Evolutionary conservation across 129 eudicot genomes (phyloP).

Genomic region (Flaveria ramosissima): DNA sequence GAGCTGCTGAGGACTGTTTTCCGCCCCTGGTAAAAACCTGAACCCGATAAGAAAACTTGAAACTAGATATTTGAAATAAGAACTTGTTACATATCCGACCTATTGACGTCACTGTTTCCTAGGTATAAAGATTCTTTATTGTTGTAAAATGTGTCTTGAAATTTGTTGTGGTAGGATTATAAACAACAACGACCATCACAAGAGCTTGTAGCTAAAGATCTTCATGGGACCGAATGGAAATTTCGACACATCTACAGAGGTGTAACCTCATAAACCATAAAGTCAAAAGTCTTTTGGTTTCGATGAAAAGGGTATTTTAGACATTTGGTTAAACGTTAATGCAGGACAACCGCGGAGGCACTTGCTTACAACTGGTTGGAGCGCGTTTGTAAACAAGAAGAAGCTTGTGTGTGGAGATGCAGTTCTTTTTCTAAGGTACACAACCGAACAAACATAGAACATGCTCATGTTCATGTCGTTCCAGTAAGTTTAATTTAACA

Average conservation of each 20-base stretch:
- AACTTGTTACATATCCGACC: background rate
- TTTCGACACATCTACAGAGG: slow-evolving; percentile 94
- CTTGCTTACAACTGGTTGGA: slow-evolving; percentile 99
- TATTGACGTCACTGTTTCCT: background rate
- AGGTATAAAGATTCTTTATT: background rate
- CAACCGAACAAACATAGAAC: background rate
- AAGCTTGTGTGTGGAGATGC: slow-evolving; percentile 97
- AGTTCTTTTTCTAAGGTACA: slow-evolving; percentile 87
- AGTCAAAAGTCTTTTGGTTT: background rate
- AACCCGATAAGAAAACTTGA: no score
- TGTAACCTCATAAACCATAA: slow-evolving; percentile 7
- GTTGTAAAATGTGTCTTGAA: background rate
- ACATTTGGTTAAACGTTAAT: slow-evolving; percentile 7
- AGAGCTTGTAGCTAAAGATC: slow-evolving; percentile 91
- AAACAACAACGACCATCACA: slow-evolving; percentile 93
- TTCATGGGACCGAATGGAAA: slow-evolving; percentile 91
- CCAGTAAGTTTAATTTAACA: no score
- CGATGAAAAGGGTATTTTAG: background rate
- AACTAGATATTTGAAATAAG: no score
- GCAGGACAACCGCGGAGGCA: slow-evolving; percentile 98
- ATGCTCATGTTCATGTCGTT: background rate
- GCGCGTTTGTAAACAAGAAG: slow-evolving; percentile 93
- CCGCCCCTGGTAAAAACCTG: slow-evolving; percentile 66
- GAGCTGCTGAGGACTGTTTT: slow-evolving; percentile 99
- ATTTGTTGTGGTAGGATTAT: slow-evolving; percentile 54